Base-by-base conservation (phyloP, 192 early-diverging fungal species). In the Physocladia obscura region DNA sequence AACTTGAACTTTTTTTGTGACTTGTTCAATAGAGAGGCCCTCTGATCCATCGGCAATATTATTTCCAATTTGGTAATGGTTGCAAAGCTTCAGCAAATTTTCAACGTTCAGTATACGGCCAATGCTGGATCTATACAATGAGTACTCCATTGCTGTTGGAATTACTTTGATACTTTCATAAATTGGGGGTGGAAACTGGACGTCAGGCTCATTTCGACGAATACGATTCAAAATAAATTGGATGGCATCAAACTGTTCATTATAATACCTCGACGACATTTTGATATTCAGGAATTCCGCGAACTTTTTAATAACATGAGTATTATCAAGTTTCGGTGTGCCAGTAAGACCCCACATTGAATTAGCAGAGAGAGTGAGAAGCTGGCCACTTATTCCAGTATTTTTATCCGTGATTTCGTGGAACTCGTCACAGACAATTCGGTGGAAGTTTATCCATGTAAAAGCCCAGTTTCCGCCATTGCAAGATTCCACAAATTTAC, bases 291-390 rank as follows among this genome's bases (percentile, higher is more conserved):
- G 39, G 49, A 34, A 71, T 21, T 37, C 26, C 13, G 69, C 69
- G 32, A 71, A 71, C 24, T 22, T 5, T 4, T n/a, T 17, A 11
- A 71, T 29, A 1, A 37, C 49, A 15, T 15, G 11, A 6, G 4
- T 4, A 3, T 22, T 27, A 22, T 62, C 69, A 8, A 71, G 13
- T 26, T 36, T 38, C 4, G 69, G 69, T 15, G 69, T 71, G 0
- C 69, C 69, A 27, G 69, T 71, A 13, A 71, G 61, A 22, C 69
- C 69, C 69, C 69, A 71, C 57, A 71, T 54, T 8, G 31, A 29
- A 32, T 62, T 37, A 4, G 54, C 69, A 11, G 4, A 11, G 57
- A 71, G 59, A 15, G 49, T 13, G 4, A n/a, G 29, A 30, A 71
- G 38, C 51, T 71, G 69, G 8, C 48, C 40, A 24, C 37, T 17